Percentiles rank a stretch among this genome's conserved stretches.
These are phyloP conservation scores for Senna siamea DNA, from an alignment of 306 rosid species.

Conservation along the genomic window DNA sequence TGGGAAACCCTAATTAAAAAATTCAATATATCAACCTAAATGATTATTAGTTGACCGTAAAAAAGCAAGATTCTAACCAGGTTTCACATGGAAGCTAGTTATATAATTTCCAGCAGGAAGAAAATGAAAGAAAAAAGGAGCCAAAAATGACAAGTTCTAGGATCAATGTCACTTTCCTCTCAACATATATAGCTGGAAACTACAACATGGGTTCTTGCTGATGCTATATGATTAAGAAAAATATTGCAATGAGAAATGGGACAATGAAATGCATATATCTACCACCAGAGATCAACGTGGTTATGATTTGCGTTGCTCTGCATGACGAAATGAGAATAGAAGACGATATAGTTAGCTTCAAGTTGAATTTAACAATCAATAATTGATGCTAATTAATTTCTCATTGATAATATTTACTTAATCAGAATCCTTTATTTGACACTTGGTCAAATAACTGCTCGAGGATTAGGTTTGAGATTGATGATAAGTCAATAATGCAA, in stretches of 20 bases:
- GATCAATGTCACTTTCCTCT: not conserved
- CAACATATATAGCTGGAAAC: not conserved
- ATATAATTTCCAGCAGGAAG: not conserved
- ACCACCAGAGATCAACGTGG: not conserved
- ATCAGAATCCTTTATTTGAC: not conserved
- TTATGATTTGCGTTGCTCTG: not conserved
- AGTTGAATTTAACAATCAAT: not conserved
- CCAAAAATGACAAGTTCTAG: not conserved
- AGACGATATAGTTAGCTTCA: not conserved
- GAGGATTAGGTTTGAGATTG: not conserved
- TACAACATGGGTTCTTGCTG: not conserved
- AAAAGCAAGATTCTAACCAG: not conserved
- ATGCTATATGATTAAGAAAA: not conserved
- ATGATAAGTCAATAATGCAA: conserved; percentile 13
- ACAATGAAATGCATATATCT: not conserved
- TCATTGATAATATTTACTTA: not conserved
- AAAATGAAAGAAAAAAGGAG: not conserved
- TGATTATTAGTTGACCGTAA: not conserved
- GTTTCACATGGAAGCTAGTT: not conserved
- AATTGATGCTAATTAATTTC: not conserved
- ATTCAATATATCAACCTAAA: no score
- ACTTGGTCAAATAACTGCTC: conserved; percentile 15
- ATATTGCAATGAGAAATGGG: not conserved
- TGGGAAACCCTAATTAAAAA: no score
- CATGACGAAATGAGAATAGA: not conserved